Conservation (phyloP, 441 rosid genomes). For the Populus trichocarpa region DNA sequence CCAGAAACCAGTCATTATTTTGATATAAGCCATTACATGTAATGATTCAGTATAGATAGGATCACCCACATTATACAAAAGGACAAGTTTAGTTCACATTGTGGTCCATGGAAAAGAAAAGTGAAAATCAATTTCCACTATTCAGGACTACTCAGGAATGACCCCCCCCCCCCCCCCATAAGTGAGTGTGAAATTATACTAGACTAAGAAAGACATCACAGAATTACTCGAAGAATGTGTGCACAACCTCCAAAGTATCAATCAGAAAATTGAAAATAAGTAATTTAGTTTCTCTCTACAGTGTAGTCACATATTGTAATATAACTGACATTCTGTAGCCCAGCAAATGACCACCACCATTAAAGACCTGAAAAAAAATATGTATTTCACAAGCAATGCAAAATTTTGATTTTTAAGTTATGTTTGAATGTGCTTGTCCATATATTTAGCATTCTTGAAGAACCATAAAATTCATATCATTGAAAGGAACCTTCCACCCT, state of each 20-base stretch:
- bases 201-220: too few relatives aligned
- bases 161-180: too few relatives aligned
- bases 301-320: not conserved
- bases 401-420: not conserved
- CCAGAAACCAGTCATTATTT: slow-evolving; percentile 2
- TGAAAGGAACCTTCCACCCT: not conserved
- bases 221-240: too few relatives aligned
- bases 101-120: too few relatives aligned
- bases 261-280: not conserved
- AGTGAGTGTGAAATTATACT: too few relatives aligned
- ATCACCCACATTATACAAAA: not conserved
- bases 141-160: too few relatives aligned
- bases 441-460: not conserved
- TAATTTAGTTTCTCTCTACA: not conserved
- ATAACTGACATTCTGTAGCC: too few relatives aligned
- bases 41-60: not conserved
- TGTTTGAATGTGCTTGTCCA: not conserved
- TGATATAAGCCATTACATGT: slow-evolving; percentile 12
- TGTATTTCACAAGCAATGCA: not conserved
- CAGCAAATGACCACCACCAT: not conserved
- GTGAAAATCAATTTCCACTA: not conserved
- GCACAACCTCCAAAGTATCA: not conserved
- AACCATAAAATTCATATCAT: not conserved
- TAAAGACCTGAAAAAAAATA: not conserved
- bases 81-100: too few relatives aligned